Base-by-base conservation (phyloP, 2,329 filamentous ascomycete genomes). In the Rutstroemia sp. region DNA sequence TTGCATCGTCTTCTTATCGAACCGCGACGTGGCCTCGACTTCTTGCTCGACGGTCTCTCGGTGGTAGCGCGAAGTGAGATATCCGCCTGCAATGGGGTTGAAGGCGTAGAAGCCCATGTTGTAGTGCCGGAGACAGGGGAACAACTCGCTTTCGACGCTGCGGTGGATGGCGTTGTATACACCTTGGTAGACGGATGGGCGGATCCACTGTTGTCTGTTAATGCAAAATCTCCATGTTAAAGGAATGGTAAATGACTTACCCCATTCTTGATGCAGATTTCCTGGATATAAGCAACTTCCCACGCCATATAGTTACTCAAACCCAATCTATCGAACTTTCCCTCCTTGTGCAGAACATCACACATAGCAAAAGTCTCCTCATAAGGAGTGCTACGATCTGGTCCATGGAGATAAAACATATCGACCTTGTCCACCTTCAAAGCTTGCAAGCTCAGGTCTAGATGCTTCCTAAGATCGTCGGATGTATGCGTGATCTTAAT, bases 71-170 rank as follows among this genome's bases (percentile, higher is more conserved):
- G 67, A 66, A 0, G 75, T 76, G 4, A 79, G 63, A 27, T 74
- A 71, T 0, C 76, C 75, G 14, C 74, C 75, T 0, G 75, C 76
- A 0, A 79, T 78, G 0, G 82, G 83, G 61, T 85, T 85, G 70
- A 83, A 84, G 40, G 81, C 70, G 16, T 85, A 81, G 46, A 85
- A 74, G 42, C 82, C 77, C 44, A 86, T 74, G 1, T 78, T 79
- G 63, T 83, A 85, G 49, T 81, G 75, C 23, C 76, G 75, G 60
- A 80, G 81, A 57, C 75, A 78, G 5, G 78, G 77, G 45, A 85
- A 73, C 6, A 85, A 69, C 62, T 86, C 82, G 1, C 73, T 80
- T 64, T 88, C 84, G 68, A 83, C 85, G 0, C 82, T 77, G 0
- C 64, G 61, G n/a, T 62, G 59, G 2, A 68, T 40, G 3, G 62